Base-by-base conservation (phyloP, 208 protist species). In the Leishmania guyanensis region DNA sequence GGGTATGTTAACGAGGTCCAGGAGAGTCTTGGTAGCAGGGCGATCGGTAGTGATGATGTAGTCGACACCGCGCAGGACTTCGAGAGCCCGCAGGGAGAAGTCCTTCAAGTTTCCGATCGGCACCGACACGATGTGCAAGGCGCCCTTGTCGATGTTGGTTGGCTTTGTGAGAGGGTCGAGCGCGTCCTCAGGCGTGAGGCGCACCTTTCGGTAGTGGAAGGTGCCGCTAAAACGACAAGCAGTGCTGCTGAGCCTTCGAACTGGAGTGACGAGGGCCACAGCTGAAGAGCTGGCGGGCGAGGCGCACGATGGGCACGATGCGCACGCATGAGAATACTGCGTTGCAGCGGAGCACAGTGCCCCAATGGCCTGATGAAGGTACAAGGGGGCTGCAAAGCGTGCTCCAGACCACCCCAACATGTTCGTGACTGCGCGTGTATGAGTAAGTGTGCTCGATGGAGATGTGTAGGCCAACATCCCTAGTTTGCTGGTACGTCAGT, bases 41-140 rank as follows among this genome's bases (percentile, higher is more conserved):
- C 93, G 90, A 80, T 98, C 92, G 0, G 90, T 90, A 1, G 93
- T 96, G 43, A 97, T 81, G 70, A 98, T 96, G 93, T 98, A 98
- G 81, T 98, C 95, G 22, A 97, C 93, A 9, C 91, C 84, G 26
- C 87, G 86, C 64, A 98, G 88, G 62, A 97, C 89, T 51, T 98
- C 93, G 36, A 98, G 78, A 14, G 93, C 89, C 36, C 95, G 93
- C 53, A 95, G 84, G 36, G 92, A 90, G 87, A 98, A 97, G 87
- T 98, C 95, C 64, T 98, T 98, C 43, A 98, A 75, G 79, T 98
- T 98, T 39, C 95, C 95, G 83, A 98, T 97, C 17, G 95, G 95
- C n/a, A 96, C 90, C 12, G 95, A 94, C 73, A 98, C 95, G 64
- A 98, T 86, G 78, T 98, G 93, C 46, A 98, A 84, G 5, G 89